Evolutionary conservation across 345 rosid species (phyloP), one percentile per base, ranked within the genome.

Genomic region (Populus tremula): DNA sequence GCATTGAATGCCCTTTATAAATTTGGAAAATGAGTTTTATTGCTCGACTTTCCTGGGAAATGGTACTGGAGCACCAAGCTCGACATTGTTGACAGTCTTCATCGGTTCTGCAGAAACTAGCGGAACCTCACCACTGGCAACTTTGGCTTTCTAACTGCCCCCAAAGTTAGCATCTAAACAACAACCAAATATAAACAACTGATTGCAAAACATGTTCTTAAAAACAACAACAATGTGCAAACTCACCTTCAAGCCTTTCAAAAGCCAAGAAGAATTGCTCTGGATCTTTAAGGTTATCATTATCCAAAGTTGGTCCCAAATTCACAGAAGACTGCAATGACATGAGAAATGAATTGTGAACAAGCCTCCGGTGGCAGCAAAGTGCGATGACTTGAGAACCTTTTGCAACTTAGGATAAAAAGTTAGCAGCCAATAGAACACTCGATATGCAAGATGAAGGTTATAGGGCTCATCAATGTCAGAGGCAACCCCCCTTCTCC

Each of bases 391-490:
- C 54, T 91, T 89, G 66, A 95, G 83, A 82, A 93, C 99, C 85
- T 82, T 90, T 67, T 91, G 99, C 84, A 95, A 84, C 80, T 93
- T 96, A 21, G 94, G 98, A 78, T 93, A 0, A 93, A 90, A 79
- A 92, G 92, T 12, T 83, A 86, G 8, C 88, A 90, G 38, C 98
- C 98, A 81, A 96, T 82, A 21, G 93, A 77, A 39, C 97, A 85
- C 87, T 96, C 93, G 38, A 93, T 81, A 81, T 96, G 99, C 13
- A 96, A 91, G 21, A 92, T 88, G 1, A 98, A 84, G 77, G 88
- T 92, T 56, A 91, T 92, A 7, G 98, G 98, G 85, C 92, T 95
- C 94, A 91, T 96, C 87, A 89, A 91, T 39, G 91, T 85, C 0
- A 97, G 82, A 18, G 36, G 99, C 97, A 47, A 97, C 98, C n/a